phyloP scores from a whole-genome alignment of 768 basidiomycete species.

The Boletus rex-veris region DNA sequence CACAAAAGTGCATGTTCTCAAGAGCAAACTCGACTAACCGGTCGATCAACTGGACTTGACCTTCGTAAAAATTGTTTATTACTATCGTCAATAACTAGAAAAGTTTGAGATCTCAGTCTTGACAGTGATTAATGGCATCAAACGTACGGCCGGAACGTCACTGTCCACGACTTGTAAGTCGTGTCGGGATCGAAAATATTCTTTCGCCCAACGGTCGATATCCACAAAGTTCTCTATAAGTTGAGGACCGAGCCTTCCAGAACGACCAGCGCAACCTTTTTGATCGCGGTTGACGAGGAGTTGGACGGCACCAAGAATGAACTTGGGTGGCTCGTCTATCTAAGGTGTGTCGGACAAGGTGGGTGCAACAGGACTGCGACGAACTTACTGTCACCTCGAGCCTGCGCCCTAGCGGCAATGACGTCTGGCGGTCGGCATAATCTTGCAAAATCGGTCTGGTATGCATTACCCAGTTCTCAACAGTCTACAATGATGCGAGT shows the following conservation, averaged over 20 bases:
- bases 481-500: constrained; percentile 7
- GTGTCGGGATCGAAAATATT: constrained; percentile 27
- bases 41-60: constrained; percentile 27
- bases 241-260: constrained; percentile 27
- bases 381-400: constrained; percentile 24
- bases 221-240: constrained; percentile 31
- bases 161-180: constrained; percentile 7
- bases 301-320: constrained; percentile 25
- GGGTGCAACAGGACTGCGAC: background rate
- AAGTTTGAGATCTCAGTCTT: background rate
- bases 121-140: background rate
- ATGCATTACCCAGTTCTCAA: constrained; percentile 21
- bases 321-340: constrained; percentile 25
- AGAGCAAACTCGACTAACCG: constrained; percentile 24
- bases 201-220: constrained; percentile 24
- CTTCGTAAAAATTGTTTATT: constrained; percentile 31
- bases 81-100: constrained; percentile 28
- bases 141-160: constrained; percentile 21
- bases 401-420: constrained; percentile 23
- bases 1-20: constrained; percentile 19
- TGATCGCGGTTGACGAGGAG: constrained; percentile 29
- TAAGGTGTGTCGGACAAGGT: constrained; percentile 6
- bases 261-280: constrained; percentile 2
- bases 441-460: constrained; percentile 23
- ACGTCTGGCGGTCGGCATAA: constrained; percentile 27